Base-by-base conservation (phyloP, 495 filamentous ascomycete species). In the Entonaema liquescens region DNA sequence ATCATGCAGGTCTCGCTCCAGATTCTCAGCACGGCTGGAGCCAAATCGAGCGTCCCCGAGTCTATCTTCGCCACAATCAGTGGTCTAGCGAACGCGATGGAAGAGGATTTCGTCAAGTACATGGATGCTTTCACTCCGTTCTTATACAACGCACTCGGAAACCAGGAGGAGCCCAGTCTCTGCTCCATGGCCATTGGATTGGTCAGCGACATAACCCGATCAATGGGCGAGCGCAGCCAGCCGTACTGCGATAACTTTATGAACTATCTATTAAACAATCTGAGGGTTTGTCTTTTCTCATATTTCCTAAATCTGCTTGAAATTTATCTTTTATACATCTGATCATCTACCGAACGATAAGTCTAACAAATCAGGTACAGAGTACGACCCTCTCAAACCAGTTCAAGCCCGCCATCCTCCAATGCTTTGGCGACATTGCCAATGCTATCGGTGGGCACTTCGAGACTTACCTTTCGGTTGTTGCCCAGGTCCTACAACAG, bases 141-240 rank as follows among this genome's bases (percentile, higher is more conserved):
- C 87, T 84, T 99, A 17, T 95, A 93, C 84, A 94, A 92, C 67
- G 95, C 95, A 6, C 89, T 99, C 26, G 90, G 88, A 63, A 98
- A 98, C 84, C 93, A 97, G 67, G 95, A 99, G 70, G 95, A 98
- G 81, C 91, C 93, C 29, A 90, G 87, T 79, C 86, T 98, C 35
- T 99, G 96, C 84, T 88, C 94, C 38, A 97, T 99, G 92, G 95
- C 95, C 59, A 98, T 98, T 80, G 95, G 95, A 62, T 84, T 98
- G 49, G 94, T 98, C 66, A 97, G 95, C 78, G 95, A 99, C 76
- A 93, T 99, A 74, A 91, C 93, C 28, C 92, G 95, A 67, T 94
- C 94, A 9, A 83, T 98, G 79, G 93, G 93, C 75, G 91, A 92
- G 76, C 89, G 90, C 77, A 90, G 94, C 72, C 92, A 94, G 80